phyloP scores from a whole-genome alignment of 257 asterid species.

The Solanum megistacrolobum region DNA sequence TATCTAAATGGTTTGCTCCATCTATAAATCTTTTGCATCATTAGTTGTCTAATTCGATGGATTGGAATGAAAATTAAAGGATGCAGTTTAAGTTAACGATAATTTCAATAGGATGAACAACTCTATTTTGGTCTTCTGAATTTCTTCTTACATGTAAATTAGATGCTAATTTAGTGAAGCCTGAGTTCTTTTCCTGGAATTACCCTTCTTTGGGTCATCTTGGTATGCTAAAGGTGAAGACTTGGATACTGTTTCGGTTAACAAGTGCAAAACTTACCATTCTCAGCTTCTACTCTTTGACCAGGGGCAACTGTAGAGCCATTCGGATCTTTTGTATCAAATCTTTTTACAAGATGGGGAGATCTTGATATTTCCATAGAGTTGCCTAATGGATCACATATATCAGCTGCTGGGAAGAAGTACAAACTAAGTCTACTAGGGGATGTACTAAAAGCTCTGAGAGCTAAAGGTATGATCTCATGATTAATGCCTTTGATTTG shows the following conservation, averaged over 20 bases:
- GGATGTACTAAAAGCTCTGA: constrained; percentile 51
- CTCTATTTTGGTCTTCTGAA: neutral
- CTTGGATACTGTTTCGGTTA: neutral
- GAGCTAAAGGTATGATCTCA: constrained; percentile 47
- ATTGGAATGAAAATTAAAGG: neutral
- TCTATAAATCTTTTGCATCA: neutral
- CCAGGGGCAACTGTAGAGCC: constrained; percentile 98
- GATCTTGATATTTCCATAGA: constrained; percentile 89
- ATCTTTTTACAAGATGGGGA: constrained; percentile 94
- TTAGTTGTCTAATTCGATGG: neutral
- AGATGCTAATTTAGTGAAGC: neutral
- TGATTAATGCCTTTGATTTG: neutral
- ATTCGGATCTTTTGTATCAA: constrained; percentile 88
- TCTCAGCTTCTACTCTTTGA: constrained; percentile 19
- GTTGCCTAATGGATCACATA: constrained; percentile 52
- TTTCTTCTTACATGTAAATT: neutral
- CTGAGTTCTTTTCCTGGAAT: neutral
- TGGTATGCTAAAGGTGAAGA: neutral
- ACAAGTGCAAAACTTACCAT: neutral
- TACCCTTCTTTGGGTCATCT: neutral
- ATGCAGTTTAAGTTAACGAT: neutral
- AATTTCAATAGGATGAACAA: neutral
- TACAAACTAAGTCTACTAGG: constrained; percentile 52
- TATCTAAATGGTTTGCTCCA: neutral
- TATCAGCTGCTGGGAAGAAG: constrained; percentile 64